phyloP scores from a whole-genome alignment of 2,329 filamentous ascomycete genomes.

The Boeremia lycopersici region DNA sequence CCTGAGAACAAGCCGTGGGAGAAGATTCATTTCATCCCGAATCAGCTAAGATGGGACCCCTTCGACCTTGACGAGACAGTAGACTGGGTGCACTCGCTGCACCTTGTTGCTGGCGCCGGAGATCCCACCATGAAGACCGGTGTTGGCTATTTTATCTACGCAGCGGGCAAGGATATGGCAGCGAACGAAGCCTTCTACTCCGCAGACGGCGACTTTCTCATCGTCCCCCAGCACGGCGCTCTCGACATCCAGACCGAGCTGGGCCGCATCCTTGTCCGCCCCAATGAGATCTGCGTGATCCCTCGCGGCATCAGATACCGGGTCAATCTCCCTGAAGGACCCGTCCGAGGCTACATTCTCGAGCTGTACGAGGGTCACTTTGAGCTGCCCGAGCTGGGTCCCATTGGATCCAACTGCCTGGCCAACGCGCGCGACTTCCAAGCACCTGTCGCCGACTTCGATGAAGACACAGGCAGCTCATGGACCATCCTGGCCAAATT shows the following conservation, averaged over 20 bases:
- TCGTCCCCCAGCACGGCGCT: conserved; percentile 68
- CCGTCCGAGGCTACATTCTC: conserved; percentile 68
- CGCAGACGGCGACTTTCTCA: conserved; percentile 72
- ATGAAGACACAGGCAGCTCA: conserved; percentile 59
- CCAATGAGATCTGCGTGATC: conserved; percentile 71
- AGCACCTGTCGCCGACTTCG: conserved; percentile 63
- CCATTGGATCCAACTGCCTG: conserved; percentile 69
- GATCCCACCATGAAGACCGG: conserved; percentile 80
- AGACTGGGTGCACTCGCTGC: conserved; percentile 72
- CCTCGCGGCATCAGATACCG: conserved; percentile 69
- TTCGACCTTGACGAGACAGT: conserved; percentile 74
- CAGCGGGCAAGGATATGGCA: conserved; percentile 78
- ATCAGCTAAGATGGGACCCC: conserved; percentile 80
- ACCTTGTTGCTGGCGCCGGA: conserved; percentile 77
- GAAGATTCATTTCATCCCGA: conserved; percentile 75
- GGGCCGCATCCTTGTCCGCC: conserved; percentile 67
- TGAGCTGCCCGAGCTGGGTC: conserved; percentile 69
- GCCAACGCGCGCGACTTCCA: conserved; percentile 71
- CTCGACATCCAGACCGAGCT: conserved; percentile 73
- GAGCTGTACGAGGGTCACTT: conserved; percentile 71
- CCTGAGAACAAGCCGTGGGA: conserved; percentile 57
- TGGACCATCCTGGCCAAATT: conserved; percentile 68
- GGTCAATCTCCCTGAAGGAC: conserved; percentile 64
- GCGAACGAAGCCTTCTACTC: conserved; percentile 80
- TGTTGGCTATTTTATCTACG: conserved; percentile 80